These are phyloP conservation scores for Falciphora oryzae DNA, from an alignment of 2,329 filamentous ascomycete genomes.

Conservation along the genomic window DNA sequence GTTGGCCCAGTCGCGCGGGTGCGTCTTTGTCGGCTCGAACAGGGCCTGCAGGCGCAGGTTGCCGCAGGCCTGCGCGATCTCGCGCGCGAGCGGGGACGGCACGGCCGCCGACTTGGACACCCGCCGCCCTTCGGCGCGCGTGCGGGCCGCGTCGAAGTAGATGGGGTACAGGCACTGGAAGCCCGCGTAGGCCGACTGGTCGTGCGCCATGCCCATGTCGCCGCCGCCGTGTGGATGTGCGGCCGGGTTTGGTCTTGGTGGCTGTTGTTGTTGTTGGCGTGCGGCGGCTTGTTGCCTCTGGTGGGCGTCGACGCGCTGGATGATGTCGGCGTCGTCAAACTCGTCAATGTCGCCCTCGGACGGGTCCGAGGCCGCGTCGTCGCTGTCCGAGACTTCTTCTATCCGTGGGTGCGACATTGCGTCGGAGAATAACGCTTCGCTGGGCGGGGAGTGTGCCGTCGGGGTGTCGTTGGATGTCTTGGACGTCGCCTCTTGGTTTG, in stretches of 20 bases:
- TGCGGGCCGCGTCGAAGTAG: conserved; percentile 80
- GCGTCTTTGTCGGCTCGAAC: conserved; percentile 85
- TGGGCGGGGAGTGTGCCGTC: neutral
- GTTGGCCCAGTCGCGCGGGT: conserved; percentile 97
- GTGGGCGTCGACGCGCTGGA: conserved; percentile 34
- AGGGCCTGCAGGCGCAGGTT: conserved; percentile 65
- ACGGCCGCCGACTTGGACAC: conserved; percentile 70
- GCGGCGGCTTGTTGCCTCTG: conserved; percentile 12
- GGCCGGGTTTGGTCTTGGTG: conserved; percentile 18
- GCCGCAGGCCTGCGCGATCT: conserved; percentile 82
- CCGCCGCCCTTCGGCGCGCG: conserved; percentile 73
- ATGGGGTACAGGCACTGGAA: conserved; percentile 91
- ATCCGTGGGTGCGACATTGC: conserved; percentile 79
- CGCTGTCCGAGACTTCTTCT: conserved; percentile 86
- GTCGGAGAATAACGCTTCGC: neutral
- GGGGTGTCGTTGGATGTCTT: neutral
- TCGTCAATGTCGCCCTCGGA: conserved; percentile 77
- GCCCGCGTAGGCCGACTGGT: conserved; percentile 53
- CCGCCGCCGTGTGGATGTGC: conserved; percentile 25
- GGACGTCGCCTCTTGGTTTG: neutral
- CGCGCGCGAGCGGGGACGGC: conserved; percentile 76
- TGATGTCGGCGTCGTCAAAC: conserved; percentile 52
- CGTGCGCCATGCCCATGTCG: conserved; percentile 28
- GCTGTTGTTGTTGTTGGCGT: conserved; percentile 16
- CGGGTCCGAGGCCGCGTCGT: conserved; percentile 70